Evolutionary conservation across 805 yeast species (phyloP).

Genomic region (Saccharomycopsis schoenii): DNA sequence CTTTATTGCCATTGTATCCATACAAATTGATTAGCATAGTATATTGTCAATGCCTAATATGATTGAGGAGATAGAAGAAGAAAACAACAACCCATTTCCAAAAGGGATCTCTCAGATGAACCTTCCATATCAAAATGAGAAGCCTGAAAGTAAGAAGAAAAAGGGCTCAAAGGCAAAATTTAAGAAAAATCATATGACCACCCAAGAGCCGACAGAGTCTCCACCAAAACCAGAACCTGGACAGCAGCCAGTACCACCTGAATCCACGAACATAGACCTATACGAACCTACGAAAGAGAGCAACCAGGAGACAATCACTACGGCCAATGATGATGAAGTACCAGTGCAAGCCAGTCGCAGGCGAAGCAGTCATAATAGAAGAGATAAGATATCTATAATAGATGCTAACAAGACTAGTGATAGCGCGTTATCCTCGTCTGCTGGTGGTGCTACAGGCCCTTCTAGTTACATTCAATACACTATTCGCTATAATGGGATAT

Average conservation of each 20-base stretch:
- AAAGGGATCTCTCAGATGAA: conserved; percentile 14
- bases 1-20: neutral
- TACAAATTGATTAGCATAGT: too few relatives aligned
- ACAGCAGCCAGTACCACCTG: neutral
- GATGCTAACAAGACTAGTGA: conserved; percentile 87
- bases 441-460: conserved; percentile 32
- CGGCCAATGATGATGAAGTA: neutral
- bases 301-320: neutral
- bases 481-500: conserved; percentile 46
- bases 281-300: neutral
- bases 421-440: conserved; percentile 1
- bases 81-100: conserved; percentile 18
- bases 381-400: conserved; percentile 30
- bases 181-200: neutral
- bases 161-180: neutral
- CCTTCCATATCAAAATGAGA: conserved; percentile 7
- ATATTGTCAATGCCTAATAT: neutral
- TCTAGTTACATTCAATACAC: conserved; percentile 76
- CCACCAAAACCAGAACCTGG: neutral
- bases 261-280: neutral
- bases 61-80: conserved; percentile 14
- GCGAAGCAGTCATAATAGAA: neutral
- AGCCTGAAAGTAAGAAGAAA: neutral
- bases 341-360: neutral
- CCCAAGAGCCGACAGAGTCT: neutral